These are phyloP conservation scores for Lactarius sp. DNA, from an alignment of 768 basidiomycete genomes.

Conservation along the genomic window DNA sequence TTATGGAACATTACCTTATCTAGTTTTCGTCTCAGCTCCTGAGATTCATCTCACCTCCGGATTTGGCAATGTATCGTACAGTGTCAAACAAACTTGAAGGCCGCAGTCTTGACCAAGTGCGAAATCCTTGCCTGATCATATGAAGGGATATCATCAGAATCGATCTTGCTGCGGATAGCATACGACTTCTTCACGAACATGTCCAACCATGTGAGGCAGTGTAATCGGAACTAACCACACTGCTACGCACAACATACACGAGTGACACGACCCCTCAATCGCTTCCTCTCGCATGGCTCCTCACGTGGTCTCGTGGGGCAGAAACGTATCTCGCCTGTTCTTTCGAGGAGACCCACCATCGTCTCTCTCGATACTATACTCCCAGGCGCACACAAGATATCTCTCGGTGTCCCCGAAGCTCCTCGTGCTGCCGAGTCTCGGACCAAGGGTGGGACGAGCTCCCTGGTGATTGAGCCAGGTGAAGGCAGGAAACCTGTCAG, in stretches of 20 bases:
- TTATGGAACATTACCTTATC: too few species aligned
- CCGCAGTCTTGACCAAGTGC: too few species aligned
- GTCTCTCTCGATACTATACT: background rate
- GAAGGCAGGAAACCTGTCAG: background rate
- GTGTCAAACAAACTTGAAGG: too few species aligned
- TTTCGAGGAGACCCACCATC: background rate
- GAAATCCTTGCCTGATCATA: too few species aligned
- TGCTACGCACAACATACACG: too few species aligned
- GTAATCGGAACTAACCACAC: too few species aligned
- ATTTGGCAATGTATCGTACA: too few species aligned
- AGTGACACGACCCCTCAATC: background rate
- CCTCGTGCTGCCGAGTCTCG: background rate
- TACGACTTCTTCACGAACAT: background rate
- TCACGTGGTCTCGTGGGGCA: background rate
- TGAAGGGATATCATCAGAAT: too few species aligned
- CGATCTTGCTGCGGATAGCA: background rate
- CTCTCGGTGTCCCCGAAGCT: background rate
- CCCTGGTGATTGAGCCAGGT: background rate
- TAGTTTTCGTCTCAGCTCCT: too few species aligned
- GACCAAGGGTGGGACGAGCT: background rate
- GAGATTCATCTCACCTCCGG: too few species aligned
- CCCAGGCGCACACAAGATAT: background rate
- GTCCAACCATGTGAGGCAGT: too few species aligned
- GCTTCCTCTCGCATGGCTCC: constrained; percentile 1
- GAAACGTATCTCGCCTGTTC: background rate